Evolutionary conservation across 2,329 filamentous ascomycete genomes (phyloP), one percentile per base, ranked within the genome.

Genomic region (Calonectria ilicicola): DNA sequence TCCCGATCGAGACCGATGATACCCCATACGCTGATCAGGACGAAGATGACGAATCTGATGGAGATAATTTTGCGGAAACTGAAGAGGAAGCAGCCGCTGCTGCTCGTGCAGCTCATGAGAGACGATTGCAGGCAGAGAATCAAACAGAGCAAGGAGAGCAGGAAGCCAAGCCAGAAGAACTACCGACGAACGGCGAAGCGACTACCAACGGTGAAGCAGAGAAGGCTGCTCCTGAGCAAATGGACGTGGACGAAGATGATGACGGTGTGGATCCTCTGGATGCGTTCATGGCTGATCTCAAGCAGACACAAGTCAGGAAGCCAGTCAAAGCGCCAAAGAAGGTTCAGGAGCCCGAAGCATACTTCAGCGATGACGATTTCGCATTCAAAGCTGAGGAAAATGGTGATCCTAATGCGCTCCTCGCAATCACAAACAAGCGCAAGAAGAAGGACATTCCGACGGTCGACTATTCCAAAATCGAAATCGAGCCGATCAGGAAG

Each of bases 391-490:
- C 84, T n/a, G 85, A 88, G 49, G 86, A 88, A 46, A 84, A 85
- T 17, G 83, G 84, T 19, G 87, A 89, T 32, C 83, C 87, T 8
- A 86, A 87, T 47, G 82, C 86, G 3, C 85, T 90, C 60, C 82
- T 90, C 49, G 89, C 87, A 64, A 88, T 92, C 75, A 86, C 90
- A 6, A 87, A 85, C 80, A 93, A 89, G 89, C 93, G 87, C 80
- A 98, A 98, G 87, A 98, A 98, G 88, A 98, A 98, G 85, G 97
- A 98, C 72, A 92, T 98, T n/a, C 95, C 96, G 1, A 89, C 88
- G 0, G 90, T 98, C 67, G 93, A 99, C 84, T 98, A 98, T 83
- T 90, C 88, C 78, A 98, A 98, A 84, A 86, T 97, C 75, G 91
- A 96, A 68, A 93, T 98, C 78, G 91, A 96, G 78, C 91, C 93